These are phyloP conservation scores for Endothia cerciana DNA, from an alignment of 2,329 filamentous ascomycete species.

Conservation along the genomic window DNA sequence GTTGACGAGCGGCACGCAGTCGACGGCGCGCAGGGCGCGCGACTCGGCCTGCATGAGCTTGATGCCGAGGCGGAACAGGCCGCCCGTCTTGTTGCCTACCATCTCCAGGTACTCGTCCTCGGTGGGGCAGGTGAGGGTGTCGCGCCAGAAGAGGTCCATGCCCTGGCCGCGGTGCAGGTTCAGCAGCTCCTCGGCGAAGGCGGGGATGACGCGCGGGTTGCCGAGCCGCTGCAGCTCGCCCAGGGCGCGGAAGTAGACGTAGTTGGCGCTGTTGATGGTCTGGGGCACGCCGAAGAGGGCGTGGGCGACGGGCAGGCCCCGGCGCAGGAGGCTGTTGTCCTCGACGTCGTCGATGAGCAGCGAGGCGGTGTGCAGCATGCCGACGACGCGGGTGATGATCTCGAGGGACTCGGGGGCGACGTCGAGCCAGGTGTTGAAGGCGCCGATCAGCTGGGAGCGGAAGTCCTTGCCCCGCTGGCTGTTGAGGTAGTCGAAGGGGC, in stretches of 20 bases:
- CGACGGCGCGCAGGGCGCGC: slow-evolving; percentile 44
- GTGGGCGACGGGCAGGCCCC: slow-evolving; percentile 82
- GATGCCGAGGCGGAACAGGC: slow-evolving; percentile 81
- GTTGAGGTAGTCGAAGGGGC: slow-evolving; percentile 80
- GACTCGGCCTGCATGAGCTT: slow-evolving; percentile 86
- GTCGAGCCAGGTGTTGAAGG: slow-evolving; percentile 80
- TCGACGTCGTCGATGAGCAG: slow-evolving; percentile 88
- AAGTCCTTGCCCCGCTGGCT: slow-evolving; percentile 85
- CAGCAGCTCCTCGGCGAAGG: slow-evolving; percentile 81
- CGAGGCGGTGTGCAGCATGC: slow-evolving; percentile 85
- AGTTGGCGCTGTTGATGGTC: slow-evolving; percentile 90
- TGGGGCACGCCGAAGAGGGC: slow-evolving; percentile 84
- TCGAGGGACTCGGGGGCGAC: slow-evolving; percentile 72
- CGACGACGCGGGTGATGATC: slow-evolving; percentile 78
- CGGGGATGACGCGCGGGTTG: slow-evolving; percentile 67
- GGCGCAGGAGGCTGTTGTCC: slow-evolving; percentile 68
- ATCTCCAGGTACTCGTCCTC: slow-evolving; percentile 94
- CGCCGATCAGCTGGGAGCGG: slow-evolving; percentile 75
- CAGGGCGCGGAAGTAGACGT: slow-evolving; percentile 82
- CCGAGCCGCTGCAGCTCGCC: slow-evolving; percentile 72
- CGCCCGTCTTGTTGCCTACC: slow-evolving; percentile 90
- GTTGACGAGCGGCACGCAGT: slow-evolving; percentile 85
- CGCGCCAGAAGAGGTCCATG: slow-evolving; percentile 90
- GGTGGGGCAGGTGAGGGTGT: slow-evolving; percentile 79
- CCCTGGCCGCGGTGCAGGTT: slow-evolving; percentile 87